These are phyloP conservation scores for Pseudomonodictys pantanalensis DNA, from an alignment of 495 filamentous ascomycete genomes.

Conservation along the genomic window DNA sequence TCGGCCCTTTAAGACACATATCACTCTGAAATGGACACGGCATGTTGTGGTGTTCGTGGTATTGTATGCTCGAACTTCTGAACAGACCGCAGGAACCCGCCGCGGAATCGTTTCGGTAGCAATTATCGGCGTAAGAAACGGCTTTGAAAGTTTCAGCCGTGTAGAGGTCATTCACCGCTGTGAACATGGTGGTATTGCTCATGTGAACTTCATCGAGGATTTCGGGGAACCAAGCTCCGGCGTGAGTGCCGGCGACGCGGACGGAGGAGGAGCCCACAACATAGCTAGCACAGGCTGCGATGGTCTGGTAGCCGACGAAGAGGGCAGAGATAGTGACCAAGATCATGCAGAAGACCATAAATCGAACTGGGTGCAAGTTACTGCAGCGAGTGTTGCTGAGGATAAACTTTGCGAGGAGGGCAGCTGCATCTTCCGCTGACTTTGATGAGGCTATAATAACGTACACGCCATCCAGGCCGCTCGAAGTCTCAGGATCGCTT, in stretches of 20 bases:
- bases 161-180: background rate
- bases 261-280: background rate
- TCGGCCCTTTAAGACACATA: background rate
- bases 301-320: conserved; percentile 4
- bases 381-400: no score
- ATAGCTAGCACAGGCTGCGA: background rate
- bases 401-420: no score
- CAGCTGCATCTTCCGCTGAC: no score
- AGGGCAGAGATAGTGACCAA: background rate
- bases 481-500: no score
- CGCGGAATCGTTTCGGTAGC: background rate
- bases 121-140: background rate
- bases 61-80: background rate
- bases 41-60: background rate
- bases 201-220: background rate
- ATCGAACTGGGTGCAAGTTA: no score
- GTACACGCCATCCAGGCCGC: no score
- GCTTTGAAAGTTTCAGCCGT: background rate
- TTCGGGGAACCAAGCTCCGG: conserved; percentile 6
- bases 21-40: background rate
- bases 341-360: no score
- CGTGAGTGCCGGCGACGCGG: background rate
- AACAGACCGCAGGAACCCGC: background rate
- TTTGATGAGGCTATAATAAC: no score
- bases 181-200: background rate